These are phyloP conservation scores for Aspergillus costaricaensis DNA, from an alignment of 2,329 filamentous ascomycete genomes.

Conservation along the genomic window DNA sequence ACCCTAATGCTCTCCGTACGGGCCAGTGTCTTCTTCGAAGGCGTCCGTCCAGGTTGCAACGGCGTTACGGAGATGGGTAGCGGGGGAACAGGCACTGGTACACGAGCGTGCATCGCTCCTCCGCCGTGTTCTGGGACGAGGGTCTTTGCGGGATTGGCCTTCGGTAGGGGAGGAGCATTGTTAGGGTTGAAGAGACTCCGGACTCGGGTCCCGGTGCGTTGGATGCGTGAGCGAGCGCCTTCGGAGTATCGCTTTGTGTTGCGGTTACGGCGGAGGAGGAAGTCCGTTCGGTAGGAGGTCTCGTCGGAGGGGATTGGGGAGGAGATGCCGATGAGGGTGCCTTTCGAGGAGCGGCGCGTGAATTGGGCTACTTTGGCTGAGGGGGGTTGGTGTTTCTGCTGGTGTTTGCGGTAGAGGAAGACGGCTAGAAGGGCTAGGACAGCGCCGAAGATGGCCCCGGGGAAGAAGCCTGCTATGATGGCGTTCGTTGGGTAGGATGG, in stretches of 20 bases:
- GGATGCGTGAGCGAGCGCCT: slow-evolving; percentile 34
- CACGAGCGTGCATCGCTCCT: neutral
- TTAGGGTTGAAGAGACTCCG: slow-evolving; percentile 38
- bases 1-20: slow-evolving; percentile 50
- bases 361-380: slow-evolving; percentile 28
- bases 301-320: slow-evolving; percentile 47
- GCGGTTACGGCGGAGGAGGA: slow-evolving; percentile 38
- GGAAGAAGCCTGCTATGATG: slow-evolving; percentile 49
- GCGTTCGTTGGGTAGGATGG: slow-evolving; percentile 45
- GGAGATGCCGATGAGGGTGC: slow-evolving; percentile 41
- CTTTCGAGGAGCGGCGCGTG: slow-evolving; percentile 36
- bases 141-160: neutral
- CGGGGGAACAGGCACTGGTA: slow-evolving; percentile 7
- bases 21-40: slow-evolving; percentile 30
- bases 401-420: slow-evolving; percentile 38
- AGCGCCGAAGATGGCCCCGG: slow-evolving; percentile 47
- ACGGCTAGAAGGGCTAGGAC: slow-evolving; percentile 57
- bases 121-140: neutral
- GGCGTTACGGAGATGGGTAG: slow-evolving; percentile 24
- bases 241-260: slow-evolving; percentile 25
- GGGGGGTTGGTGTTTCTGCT: slow-evolving; percentile 20
- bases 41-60: slow-evolving; percentile 12
- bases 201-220: slow-evolving; percentile 39
- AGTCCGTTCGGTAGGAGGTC: slow-evolving; percentile 47
- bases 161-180: slow-evolving; percentile 6